phyloP scores from a whole-genome alignment of 208 protist species.

The Trypanosoma scelopori region DNA sequence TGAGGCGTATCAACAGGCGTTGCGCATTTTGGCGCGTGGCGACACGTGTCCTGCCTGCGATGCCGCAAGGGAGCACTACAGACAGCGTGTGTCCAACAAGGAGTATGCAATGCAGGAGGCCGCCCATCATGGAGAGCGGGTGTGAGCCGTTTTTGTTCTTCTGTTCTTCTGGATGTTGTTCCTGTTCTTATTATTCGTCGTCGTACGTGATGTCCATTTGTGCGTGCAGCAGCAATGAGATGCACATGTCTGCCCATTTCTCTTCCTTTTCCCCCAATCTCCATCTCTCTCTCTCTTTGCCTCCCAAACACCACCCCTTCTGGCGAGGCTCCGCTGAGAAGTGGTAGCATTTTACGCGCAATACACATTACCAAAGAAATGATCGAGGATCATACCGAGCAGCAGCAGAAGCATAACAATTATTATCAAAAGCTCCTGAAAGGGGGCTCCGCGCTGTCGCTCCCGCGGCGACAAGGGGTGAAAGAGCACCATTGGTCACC shows the following conservation, averaged over 20 bases:
- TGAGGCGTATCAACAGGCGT: conserved; percentile 71
- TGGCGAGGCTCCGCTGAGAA: neutral
- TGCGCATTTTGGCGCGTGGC: conserved; percentile 62
- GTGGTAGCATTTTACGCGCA: neutral
- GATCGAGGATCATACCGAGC: conserved; percentile 84
- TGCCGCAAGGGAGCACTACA: conserved; percentile 78
- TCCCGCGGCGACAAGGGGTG: conserved; percentile 62
- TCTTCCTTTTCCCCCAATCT: conserved; percentile 5
- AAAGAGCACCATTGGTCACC: conserved; percentile 88
- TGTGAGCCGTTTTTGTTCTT: conserved; percentile 1
- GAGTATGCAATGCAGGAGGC: conserved; percentile 48
- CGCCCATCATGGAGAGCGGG: neutral
- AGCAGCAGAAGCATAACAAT: conserved; percentile 48
- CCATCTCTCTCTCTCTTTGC: too few species aligned
- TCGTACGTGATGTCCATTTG: neutral
- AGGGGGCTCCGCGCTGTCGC: conserved; percentile 55
- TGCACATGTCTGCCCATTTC: neutral
- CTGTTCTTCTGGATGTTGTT: conserved; percentile 9
- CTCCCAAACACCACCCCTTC: too few species aligned
- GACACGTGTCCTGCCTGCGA: conserved; percentile 87
- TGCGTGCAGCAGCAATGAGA: neutral
- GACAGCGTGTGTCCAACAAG: conserved; percentile 60
- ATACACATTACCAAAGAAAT: conserved; percentile 30
- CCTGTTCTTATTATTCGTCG: neutral
- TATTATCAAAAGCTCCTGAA: conserved; percentile 74